Evolutionary conservation across 306 rosid species (phyloP).

Genomic region (Astragalus glycyphyllos): DNA sequence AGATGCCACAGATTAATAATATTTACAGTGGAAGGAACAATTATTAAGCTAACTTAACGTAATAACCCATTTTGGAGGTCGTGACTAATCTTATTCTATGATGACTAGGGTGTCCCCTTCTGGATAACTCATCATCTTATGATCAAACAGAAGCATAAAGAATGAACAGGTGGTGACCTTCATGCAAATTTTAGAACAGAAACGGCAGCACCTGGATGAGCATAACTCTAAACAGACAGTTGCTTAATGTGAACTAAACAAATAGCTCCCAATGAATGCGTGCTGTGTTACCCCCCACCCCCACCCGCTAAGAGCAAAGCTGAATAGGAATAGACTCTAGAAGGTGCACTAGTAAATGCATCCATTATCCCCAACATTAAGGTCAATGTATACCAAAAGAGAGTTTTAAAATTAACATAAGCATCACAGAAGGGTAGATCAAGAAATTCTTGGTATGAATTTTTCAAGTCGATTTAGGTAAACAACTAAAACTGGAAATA

Average conservation of each 20-base stretch:
- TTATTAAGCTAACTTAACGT: too few species aligned
- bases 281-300: too few species aligned
- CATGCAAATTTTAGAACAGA: background rate
- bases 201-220: background rate
- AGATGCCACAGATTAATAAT: too few species aligned
- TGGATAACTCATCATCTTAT: background rate
- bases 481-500: conserved; percentile 31
- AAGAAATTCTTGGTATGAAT: background rate
- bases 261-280: background rate
- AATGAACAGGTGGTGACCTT: background rate
- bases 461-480: conserved; percentile 1
- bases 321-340: background rate
- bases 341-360: background rate
- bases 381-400: background rate
- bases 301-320: too few species aligned
- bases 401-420: background rate
- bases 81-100: background rate
- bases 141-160: background rate
- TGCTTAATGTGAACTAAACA: background rate
- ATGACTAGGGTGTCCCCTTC: background rate
- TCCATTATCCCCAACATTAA: conserved; percentile 10
- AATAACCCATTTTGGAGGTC: too few species aligned
- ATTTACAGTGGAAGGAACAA: too few species aligned
- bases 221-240: too few species aligned
- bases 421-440: background rate